Percentiles rank a stretch among this genome's conserved stretches.
phyloP scores from a whole-genome alignment of 2,329 filamentous ascomycete genomes.

The Cordyceps fumosorosea region DNA sequence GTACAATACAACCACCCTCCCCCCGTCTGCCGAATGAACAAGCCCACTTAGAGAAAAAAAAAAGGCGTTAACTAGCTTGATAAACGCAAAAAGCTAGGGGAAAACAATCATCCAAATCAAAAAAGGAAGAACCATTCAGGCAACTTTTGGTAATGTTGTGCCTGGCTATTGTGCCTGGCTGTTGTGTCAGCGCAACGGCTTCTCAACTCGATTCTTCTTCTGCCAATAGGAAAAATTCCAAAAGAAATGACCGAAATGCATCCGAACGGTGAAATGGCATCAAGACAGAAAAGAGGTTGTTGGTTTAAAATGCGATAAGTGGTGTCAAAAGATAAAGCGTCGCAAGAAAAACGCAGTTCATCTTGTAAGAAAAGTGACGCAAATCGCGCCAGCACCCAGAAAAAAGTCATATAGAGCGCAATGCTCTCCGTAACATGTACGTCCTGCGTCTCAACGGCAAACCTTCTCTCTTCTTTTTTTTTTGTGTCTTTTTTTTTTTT shows the following conservation, averaged over 20 bases:
- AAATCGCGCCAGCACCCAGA: not conserved
- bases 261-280: conserved; percentile 1
- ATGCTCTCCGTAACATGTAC: not conserved
- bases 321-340: not conserved
- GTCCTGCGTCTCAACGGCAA: not conserved
- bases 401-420: not conserved
- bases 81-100: not conserved
- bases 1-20: conserved; percentile 6
- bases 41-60: not conserved
- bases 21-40: not conserved
- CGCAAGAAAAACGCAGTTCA: not conserved
- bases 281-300: not conserved
- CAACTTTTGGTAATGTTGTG: not conserved
- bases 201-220: not conserved
- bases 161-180: not conserved
- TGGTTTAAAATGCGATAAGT: not conserved
- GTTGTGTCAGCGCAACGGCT: not conserved
- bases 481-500: not conserved
- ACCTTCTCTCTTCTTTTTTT: not conserved
- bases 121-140: not conserved
- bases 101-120: not conserved
- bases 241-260: not conserved
- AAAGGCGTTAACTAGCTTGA: not conserved
- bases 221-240: not conserved
- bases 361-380: not conserved